Evolutionary conservation across 169 alveolate species (phyloP), one percentile per base, ranked within the genome.

Genomic region (Cryptosporidium parvum): DNA sequence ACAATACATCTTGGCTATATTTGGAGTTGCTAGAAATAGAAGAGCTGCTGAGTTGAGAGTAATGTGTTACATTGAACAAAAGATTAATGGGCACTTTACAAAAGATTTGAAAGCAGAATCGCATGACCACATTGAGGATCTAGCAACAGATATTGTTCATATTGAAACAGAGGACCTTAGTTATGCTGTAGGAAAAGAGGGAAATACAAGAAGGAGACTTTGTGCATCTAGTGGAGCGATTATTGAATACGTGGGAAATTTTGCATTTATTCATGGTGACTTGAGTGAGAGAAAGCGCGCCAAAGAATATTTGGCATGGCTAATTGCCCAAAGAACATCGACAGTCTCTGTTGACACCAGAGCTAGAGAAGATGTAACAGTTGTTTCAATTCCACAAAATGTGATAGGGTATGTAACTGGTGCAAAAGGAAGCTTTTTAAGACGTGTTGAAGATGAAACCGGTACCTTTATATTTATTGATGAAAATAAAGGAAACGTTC

Each of bases 171-270:
- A 86, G n/a, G 92, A 86, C 52, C 85, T 80, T 52, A 91, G 94
- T 23, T 92, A 92, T 59, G 93, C 93, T 9, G 84, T 92, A 35
- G 95, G 95, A 9, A 84, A 69, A 53, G 92, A 84, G 12, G 95
- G 95, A 29, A 92, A 86, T 69, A 92, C 95, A n/a, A 70, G 95
- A 44, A 75, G 87, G 56, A 91, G 92, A 73, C 91, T 92, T 37
- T 93, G 93, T 42, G 75, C 92, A 18, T 93, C 95, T 0, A 85
- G 94, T n/a, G 95, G 95, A 16, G 92, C 93, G 4, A 70, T 92
- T 10, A 56, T 92, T 85, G 95, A 92, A 68, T 92, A 92, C 33
- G 92, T 92, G 16, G 92, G 92, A n/a, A 73, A 86, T 26, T 73
- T 68, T 65, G 92, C 92, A 7, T 86, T 71, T 65, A 86, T 86